Evolutionary conservation across 139 green algal genomes (phyloP), one percentile per base, ranked within the genome.

Genomic region (Gonium pectorale): DNA sequence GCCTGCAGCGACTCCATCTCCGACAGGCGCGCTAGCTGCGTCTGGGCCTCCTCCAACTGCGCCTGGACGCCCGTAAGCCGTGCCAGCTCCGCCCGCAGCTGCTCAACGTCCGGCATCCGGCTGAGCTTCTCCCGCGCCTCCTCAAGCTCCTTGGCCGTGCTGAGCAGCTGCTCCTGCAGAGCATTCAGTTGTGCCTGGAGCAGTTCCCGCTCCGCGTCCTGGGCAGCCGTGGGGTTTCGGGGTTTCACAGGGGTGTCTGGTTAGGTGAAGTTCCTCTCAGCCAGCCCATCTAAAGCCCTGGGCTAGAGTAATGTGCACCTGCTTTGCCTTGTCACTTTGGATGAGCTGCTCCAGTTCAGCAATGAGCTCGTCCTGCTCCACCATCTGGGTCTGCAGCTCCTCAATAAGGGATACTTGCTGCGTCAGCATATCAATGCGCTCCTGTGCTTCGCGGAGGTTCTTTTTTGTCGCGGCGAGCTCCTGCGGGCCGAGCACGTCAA

Each of bases 321-420:
- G 79, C 33, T 77, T 85, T 3, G 31, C 17, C 26, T 54, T 77
- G 38, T 85, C 79, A 35, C 26, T 77, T 29, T 73, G 33, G 7
- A 85, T 77, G 5, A 85, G 79, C 7, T 59, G 43, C 52, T 77
- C 46, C 1, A 88, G 74, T 41, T 82, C 40, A 1, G 41, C 51
- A 3, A 88, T 88, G 0, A 88, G 67, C 41, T 77, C 73, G 31
- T 88, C 83, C 67, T 88, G 83, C 75, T 85, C 74, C 67, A 60
- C 11, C 83, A 88, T 88, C 35, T 83, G 85, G 15, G 26, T 7
- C 70, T 86, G 71, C 9, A 86, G 79, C 70, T 89, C 78, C 2
- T 89, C 59, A 3, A 89, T 46, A 52, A 83, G 83, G 2, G 79
- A 31, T 0, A 89, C 78, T 70, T 86, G 67, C 35, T 77, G 71